These are phyloP conservation scores for Jimgerdemannia flammicorona DNA, from an alignment of 192 early-diverging fungal genomes.

Conservation along the genomic window DNA sequence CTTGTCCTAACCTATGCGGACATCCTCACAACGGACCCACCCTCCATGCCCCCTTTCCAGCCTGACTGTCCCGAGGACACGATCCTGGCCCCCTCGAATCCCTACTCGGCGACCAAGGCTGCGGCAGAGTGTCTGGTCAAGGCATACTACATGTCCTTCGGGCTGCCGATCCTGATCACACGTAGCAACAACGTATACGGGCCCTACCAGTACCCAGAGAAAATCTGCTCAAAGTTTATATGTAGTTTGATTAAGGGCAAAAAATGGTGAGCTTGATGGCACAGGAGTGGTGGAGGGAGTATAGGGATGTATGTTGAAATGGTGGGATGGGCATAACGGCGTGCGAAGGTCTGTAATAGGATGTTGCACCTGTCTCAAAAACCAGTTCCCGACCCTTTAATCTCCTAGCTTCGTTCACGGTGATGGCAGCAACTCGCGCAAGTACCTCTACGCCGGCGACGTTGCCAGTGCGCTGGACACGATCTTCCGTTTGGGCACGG, in stretches of 20 bases:
- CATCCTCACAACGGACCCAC: too few relatives aligned
- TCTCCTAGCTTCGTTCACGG: slow-evolving; percentile 63
- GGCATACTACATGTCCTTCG: slow-evolving; percentile 75
- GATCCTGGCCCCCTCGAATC: slow-evolving; percentile 68
- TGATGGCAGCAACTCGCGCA: slow-evolving; percentile 64
- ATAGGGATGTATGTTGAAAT: not conserved
- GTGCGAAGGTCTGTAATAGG: too few relatives aligned
- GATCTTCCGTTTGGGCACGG: slow-evolving; percentile 59
- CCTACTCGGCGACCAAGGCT: slow-evolving; percentile 84
- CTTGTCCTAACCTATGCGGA: too few relatives aligned
- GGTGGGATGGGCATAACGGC: too few relatives aligned
- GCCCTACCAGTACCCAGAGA: slow-evolving; percentile 80
- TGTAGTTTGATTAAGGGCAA: slow-evolving; percentile 51
- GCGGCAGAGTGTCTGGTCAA: slow-evolving; percentile 76
- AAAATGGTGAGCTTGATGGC: slow-evolving; percentile 39
- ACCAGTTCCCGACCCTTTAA: not conserved
- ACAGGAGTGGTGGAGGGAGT: not conserved
- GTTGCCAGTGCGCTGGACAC: slow-evolving; percentile 63
- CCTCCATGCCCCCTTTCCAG: slow-evolving; percentile 22
- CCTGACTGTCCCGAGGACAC: slow-evolving; percentile 60
- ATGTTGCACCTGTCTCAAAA: too few relatives aligned
- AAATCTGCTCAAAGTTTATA: slow-evolving; percentile 82
- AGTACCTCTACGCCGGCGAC: slow-evolving; percentile 73
- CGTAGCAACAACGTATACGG: slow-evolving; percentile 82
- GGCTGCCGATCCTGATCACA: slow-evolving; percentile 74